phyloP scores from a whole-genome alignment of 768 basidiomycete genomes.

The Sporobolomyces pararoseus region DNA sequence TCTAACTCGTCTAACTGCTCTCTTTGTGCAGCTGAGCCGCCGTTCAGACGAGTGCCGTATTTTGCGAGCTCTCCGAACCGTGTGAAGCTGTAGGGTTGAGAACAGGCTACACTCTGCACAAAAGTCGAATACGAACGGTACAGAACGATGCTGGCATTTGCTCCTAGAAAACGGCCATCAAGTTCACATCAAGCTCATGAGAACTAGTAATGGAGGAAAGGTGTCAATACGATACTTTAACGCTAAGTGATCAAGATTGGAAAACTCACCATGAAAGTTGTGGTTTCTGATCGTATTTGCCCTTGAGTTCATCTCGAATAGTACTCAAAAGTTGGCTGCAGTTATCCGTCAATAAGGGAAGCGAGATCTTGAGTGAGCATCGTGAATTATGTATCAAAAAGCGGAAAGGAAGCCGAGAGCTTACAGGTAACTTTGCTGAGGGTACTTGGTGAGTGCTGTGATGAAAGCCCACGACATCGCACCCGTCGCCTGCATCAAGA shows the following conservation, averaged over 20 bases:
- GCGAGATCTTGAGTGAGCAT: too few species aligned
- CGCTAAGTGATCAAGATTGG: background rate
- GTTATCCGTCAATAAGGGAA: background rate
- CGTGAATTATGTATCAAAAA: constrained; percentile 17
- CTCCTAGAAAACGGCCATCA: constrained; percentile 22
- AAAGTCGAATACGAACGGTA: too few species aligned
- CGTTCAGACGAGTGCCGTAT: too few species aligned
- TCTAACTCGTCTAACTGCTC: too few species aligned
- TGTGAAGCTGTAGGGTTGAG: too few species aligned
- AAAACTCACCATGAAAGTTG: constrained; percentile 42
- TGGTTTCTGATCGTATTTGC: constrained; percentile 53
- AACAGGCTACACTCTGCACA: background rate
- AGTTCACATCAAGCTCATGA: constrained; percentile 40
- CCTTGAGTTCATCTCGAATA: constrained; percentile 50
- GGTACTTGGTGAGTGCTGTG: constrained; percentile 49
- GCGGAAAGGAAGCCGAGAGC: constrained; percentile 42
- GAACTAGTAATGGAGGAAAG: constrained; percentile 10
- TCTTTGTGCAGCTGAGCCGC: too few species aligned
- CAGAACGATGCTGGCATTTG: too few species aligned
- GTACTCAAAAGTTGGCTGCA: constrained; percentile 50
- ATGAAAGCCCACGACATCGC: constrained; percentile 53
- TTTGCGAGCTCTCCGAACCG: too few species aligned
- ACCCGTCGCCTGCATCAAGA: constrained; percentile 50
- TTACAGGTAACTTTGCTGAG: constrained; percentile 50
- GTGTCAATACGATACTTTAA: background rate